phyloP scores from a whole-genome alignment of 2,329 filamentous ascomycete genomes.

The Penicillium paneum region DNA sequence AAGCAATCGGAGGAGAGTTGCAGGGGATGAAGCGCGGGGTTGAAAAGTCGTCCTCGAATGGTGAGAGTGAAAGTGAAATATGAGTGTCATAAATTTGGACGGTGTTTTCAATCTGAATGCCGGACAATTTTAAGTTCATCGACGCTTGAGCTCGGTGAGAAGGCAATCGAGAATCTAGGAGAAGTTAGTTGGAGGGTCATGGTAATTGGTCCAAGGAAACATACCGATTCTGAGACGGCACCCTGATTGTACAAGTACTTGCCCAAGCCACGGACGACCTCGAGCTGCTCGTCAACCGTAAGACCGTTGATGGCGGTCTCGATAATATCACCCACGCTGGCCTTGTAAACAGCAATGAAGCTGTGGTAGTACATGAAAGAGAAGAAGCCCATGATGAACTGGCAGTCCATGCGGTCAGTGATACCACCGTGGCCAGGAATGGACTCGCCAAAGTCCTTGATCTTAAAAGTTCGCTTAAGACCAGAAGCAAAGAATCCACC shows the following conservation, averaged over 20 bases:
- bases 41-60: constrained; percentile 8
- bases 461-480: constrained; percentile 97
- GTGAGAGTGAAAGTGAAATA: constrained; percentile 9
- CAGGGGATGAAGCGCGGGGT: constrained; percentile 7
- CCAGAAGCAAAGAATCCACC: constrained; percentile 98
- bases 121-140: constrained; percentile 19
- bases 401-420: constrained; percentile 98
- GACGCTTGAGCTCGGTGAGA: constrained; percentile 35
- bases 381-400: constrained; percentile 99
- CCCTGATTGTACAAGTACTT: constrained; percentile 66
- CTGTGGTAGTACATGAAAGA: constrained; percentile 98
- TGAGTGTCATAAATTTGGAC: constrained; percentile 15
- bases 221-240: constrained; percentile 53
- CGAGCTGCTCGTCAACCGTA: constrained; percentile 81
- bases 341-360: constrained; percentile 87
- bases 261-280: constrained; percentile 62
- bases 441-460: constrained; percentile 98
- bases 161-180: constrained; percentile 39
- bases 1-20: constrained; percentile 6
- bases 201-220: constrained; percentile 9
- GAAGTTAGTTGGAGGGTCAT: constrained; percentile 15
- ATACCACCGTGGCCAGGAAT: constrained; percentile 98
- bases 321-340: constrained; percentile 79
- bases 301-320: constrained; percentile 91
- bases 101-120: constrained; percentile 7